A percentile compares a stretch with the other conserved stretches of the same genome.
These are phyloP conservation scores for Elsinoe australis DNA, from an alignment of 2,329 filamentous ascomycete species.

Conservation along the genomic window DNA sequence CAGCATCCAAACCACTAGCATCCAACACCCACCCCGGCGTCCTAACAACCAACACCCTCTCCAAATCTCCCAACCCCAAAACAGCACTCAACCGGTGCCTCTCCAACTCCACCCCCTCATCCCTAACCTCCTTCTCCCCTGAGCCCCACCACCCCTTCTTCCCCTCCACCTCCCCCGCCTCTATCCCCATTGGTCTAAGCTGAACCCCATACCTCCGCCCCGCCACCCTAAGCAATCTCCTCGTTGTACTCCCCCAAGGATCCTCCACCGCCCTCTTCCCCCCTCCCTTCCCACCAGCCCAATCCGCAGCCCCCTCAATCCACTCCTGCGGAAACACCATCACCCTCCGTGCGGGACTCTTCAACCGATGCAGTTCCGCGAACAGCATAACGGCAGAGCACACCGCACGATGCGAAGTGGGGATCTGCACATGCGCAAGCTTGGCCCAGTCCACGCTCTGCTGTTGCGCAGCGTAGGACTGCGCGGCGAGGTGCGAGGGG, in stretches of 20 bases:
- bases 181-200: conserved; percentile 37
- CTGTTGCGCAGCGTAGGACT: neutral
- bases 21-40: conserved; percentile 41
- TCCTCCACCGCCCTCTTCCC: conserved; percentile 32
- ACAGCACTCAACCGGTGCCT: conserved; percentile 33
- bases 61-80: conserved; percentile 39
- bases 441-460: conserved; percentile 51
- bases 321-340: conserved; percentile 39
- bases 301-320: conserved; percentile 21
- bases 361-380: conserved; percentile 38
- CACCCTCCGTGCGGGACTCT: conserved; percentile 39
- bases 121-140: neutral
- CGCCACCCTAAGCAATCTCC: conserved; percentile 39
- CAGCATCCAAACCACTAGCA: conserved; percentile 39
- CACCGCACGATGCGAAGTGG: conserved; percentile 38
- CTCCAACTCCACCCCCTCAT: conserved; percentile 6
- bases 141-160: conserved; percentile 31
- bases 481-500: neutral
- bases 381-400: conserved; percentile 46
- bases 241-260: conserved; percentile 38
- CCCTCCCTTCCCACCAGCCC: conserved; percentile 25
- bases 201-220: conserved; percentile 40
- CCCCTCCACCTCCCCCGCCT: conserved; percentile 32
- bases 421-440: conserved; percentile 43
- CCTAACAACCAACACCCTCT: conserved; percentile 39